Base-by-base conservation (phyloP, 129 eudicot species). In the Lactuca sativa region DNA sequence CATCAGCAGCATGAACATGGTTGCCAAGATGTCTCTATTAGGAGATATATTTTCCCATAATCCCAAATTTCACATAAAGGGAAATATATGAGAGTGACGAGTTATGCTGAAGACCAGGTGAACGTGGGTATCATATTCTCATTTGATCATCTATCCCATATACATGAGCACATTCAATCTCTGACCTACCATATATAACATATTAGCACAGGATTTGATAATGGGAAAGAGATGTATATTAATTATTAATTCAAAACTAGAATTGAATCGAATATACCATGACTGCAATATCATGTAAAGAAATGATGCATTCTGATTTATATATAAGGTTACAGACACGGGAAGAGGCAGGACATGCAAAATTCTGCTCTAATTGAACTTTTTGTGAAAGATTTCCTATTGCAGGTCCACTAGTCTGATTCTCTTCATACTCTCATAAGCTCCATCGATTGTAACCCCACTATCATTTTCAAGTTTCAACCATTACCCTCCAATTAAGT, bases 81-180 rank as follows among this genome's bases (percentile, higher is more conserved):
- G 58, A 15, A 66, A 65, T 0, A 40, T 17, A 1, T 4, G 53
- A 40, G 13, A 9, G 18, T 63, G 53, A 15, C 16, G 4, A 41
- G 54, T 17, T 7, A 17, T n/a, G 16, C 59, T 58, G 67, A n/a
- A 21, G 59, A 48, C 76, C 34, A 33, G 40, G 15, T 48, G 37
- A 44, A 47, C 21, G 15, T 4, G n/a, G 64, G 25, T 14, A 6
- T 13, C 3, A 38, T 68, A 56, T 69, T 69, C 64, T 18, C 65
- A 21, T 56, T 69, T 69, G 55, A 18, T 56, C 64, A 38, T 37
- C 21, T 68, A 36, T 36, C 54, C 40, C 40, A 6, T 56, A 7
- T 38, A 21, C 13, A 56, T 14, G 64, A 21, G 56, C 9, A 37
- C n/a, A 18, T 69, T 56, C 64, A 56, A 33, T 16, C n/a, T 38